These are phyloP conservation scores for Trypanosoma caninum DNA, from an alignment of 208 protist genomes.

Conservation along the genomic window DNA sequence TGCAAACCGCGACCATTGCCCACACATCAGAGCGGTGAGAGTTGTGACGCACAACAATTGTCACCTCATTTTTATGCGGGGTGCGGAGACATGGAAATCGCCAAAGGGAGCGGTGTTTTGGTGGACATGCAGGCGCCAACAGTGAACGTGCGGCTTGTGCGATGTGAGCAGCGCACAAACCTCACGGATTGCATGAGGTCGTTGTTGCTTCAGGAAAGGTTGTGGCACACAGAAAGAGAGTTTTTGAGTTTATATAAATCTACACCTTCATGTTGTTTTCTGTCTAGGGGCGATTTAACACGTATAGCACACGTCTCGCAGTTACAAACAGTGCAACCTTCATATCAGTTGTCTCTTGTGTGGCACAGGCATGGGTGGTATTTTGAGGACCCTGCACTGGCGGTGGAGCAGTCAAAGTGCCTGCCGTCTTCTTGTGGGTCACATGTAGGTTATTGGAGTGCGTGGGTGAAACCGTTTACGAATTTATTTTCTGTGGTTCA, in stretches of 20 bases:
- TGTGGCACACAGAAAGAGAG: conserved; percentile 11
- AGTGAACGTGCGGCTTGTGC: background rate
- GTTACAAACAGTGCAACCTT: background rate
- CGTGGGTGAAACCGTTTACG: conserved; percentile 10
- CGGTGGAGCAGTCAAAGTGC: background rate
- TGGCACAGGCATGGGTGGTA: conserved; percentile 19
- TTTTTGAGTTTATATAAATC: background rate
- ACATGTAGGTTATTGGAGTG: background rate
- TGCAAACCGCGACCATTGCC: background rate
- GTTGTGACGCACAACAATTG: background rate
- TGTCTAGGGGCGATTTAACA: too few species aligned
- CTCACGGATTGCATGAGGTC: conserved; percentile 15
- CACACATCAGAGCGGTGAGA: background rate
- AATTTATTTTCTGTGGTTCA: background rate
- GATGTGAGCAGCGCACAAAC: conserved; percentile 11
- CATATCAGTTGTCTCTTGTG: conserved; percentile 10
- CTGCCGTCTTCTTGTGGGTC: background rate
- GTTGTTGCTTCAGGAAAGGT: conserved; percentile 9
- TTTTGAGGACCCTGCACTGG: conserved; percentile 11
- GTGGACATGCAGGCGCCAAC: background rate
- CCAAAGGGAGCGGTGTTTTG: background rate
- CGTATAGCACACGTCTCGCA: too few species aligned
- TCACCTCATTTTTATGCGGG: background rate
- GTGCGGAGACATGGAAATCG: background rate
- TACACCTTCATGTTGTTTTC: too few species aligned